Percentiles rank a stretch among this genome's conserved stretches.
phyloP scores from a whole-genome alignment of 179 eudicot genomes.

The Silene coronaria region DNA sequence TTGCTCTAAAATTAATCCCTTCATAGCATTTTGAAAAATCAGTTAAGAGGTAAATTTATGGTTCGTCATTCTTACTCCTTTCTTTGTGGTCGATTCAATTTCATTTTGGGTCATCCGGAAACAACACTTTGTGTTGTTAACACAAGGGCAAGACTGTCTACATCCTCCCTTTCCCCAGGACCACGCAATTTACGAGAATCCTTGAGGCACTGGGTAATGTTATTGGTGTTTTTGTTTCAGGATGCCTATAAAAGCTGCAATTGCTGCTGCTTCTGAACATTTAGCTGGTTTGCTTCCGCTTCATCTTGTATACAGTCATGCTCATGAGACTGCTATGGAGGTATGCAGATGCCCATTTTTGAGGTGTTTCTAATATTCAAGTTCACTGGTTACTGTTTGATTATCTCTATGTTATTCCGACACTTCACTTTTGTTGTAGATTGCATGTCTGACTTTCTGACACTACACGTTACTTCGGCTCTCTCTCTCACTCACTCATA shows the following conservation, averaged over 20 bases:
- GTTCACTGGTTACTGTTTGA: background rate
- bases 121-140: too few relatives aligned
- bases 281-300: slow-evolving; percentile 90
- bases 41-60: background rate
- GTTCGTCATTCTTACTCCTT: slow-evolving; percentile 5
- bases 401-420: background rate
- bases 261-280: slow-evolving; percentile 89
- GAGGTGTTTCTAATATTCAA: slow-evolving; percentile 5
- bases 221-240: slow-evolving; percentile 30
- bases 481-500: too few relatives aligned
- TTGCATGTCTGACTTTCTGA: background rate
- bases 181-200: too few relatives aligned
- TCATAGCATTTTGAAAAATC: background rate
- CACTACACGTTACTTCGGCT: background rate
- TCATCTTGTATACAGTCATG: slow-evolving; percentile 90
- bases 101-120: background rate
- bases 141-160: too few relatives aligned
- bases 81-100: too few relatives aligned
- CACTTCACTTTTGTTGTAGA: background rate
- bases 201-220: too few relatives aligned
- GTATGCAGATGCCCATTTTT: slow-evolving; percentile 31
- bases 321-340: slow-evolving; percentile 96
- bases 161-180: too few relatives aligned
- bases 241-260: slow-evolving; percentile 85
- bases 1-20: background rate